Conservation (phyloP, 306 rosid genomes). For the peach (Prunus persica) region DNA sequence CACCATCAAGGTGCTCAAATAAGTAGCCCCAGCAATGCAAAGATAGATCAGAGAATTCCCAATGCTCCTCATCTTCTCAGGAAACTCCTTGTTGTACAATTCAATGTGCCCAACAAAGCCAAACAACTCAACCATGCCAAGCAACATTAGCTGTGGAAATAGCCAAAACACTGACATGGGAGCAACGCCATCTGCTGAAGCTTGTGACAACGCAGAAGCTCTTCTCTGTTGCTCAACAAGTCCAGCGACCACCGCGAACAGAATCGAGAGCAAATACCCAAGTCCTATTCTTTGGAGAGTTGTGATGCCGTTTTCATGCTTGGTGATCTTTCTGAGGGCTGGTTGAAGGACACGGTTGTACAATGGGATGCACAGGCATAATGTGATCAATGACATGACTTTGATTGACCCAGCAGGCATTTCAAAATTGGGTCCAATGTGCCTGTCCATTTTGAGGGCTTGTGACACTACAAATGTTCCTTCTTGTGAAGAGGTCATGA, state of each 20-base stretch:
- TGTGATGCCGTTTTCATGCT: slow-evolving; percentile 56
- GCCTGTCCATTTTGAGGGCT: slow-evolving; percentile 73
- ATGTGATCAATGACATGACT: slow-evolving; percentile 48
- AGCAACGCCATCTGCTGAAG: background rate
- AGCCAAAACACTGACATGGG: slow-evolving; percentile 52
- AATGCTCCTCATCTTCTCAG: slow-evolving; percentile 45
- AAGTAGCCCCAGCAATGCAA: slow-evolving; percentile 26
- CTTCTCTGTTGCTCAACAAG: background rate
- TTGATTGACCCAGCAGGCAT: slow-evolving; percentile 62
- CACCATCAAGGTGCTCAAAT: slow-evolving; percentile 28
- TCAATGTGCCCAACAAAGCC: slow-evolving; percentile 42
- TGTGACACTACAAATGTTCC: slow-evolving; percentile 59
- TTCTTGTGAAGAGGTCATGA: slow-evolving; percentile 40
- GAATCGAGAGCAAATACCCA: background rate
- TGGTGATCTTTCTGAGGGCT: slow-evolving; percentile 37
- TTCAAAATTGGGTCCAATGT: slow-evolving; percentile 54
- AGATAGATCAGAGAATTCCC: slow-evolving; percentile 37
- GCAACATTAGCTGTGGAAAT: slow-evolving; percentile 37
- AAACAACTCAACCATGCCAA: slow-evolving; percentile 30
- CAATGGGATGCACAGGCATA: slow-evolving; percentile 51
- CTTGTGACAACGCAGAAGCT: background rate
- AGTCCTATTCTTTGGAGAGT: slow-evolving; percentile 27
- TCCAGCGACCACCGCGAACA: background rate
- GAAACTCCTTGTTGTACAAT: slow-evolving; percentile 48
- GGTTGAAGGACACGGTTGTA: slow-evolving; percentile 54